Evolutionary conservation across 768 basidiomycete genomes (phyloP), one percentile per base, ranked within the genome.

Genomic region (Amanita exitialis): DNA sequence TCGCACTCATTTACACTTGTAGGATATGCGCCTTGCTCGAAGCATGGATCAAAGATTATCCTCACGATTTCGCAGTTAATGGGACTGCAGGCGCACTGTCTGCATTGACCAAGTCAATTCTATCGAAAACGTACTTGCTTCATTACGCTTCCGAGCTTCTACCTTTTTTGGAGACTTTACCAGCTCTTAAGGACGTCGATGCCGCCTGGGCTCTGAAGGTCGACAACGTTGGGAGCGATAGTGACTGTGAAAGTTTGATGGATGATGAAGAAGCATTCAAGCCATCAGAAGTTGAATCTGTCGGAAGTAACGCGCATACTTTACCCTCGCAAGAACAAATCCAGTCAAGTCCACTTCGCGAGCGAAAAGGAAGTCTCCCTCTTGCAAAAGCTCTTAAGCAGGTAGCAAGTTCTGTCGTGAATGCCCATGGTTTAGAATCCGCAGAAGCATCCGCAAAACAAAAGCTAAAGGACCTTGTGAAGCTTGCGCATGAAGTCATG

Each of bases 91-190:
- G 83, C 16, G 87, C 88, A 2, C 72, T 92, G 23, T 73, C 70
- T 34, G 88, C 87, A 8, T 71, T 92, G 38, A 79, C 90, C 59
- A 86, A 83, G 58, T 88, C 85, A 0, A 83, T 90, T 56, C 72
- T 85, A 7, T 78, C 80, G 45, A 88, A 90, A 63, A 84, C 84
- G 0, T 82, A 90, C 60, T 79, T 90, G 18, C 72, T 90, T 12
- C 89, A 91, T 62, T 92, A 92, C 56, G 90, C 85, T 34, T 82
- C 86, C 12, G 85, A 89, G 58, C 80, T 92, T 57, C 73, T 89
- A 8, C 86, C 87, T 1, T 91, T 92, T 61, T 69, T 88, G 32
- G 86, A 90, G 56, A 69, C 75, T 44, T 69, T 89, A 8, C 73
- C 83, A 4, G 71, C 64, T 30, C 69, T 86, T 21, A 66, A 70